Base-by-base conservation (phyloP, 2,329 filamentous ascomycete species). In the Ceratocystiopsis minuta region DNA sequence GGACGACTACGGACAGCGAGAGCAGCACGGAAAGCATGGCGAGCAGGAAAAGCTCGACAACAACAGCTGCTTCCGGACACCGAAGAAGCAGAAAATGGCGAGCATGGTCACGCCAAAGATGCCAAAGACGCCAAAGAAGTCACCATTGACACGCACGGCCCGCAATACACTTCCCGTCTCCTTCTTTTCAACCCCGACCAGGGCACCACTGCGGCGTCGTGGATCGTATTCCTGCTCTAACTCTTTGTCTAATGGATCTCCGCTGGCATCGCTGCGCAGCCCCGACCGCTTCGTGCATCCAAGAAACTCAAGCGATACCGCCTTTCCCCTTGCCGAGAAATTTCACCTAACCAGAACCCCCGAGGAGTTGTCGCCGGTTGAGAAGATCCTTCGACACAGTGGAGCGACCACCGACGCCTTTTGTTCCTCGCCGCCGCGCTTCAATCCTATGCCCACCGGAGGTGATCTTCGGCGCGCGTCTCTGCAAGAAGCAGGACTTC, bases 221-320 rank as follows among this genome's bases (percentile, higher is more conserved):
- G n/a, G 47, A 32, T 55, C 56, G 18, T 54, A 56, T 16, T 48
- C 45, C 12, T 45, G 48, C 17, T 48, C 47, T 3, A 42, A 46
- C 3, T 38, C n/a, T 4, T 28, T 34, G 34, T 17, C 38, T 38
- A 34, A 17, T 1, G 3, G 33, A 13, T 44, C 45, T 4, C 41
- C 42, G 4, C 36, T 13, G 16, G 34, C 37, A 13, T 51, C 51
- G 9, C 32, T 55, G 12, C 53, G 51, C 10, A 45, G 45, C 6
- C 55, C 61, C 3, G 68, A 75, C 48, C 65, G 70, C 38, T 75
- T 72, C 48, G 58, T 75, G 5, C 65, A 70, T 13, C 53, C 54
- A 10, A 58, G 67, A 45, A 56, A 63, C 33, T 46, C 37, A 0
- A 17, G 17, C 12, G 7, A 16, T 15, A 6, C 50, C 14, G 45